Conservation (phyloP, 148 eudicot genomes). For the Rhododendron simsii region DNA sequence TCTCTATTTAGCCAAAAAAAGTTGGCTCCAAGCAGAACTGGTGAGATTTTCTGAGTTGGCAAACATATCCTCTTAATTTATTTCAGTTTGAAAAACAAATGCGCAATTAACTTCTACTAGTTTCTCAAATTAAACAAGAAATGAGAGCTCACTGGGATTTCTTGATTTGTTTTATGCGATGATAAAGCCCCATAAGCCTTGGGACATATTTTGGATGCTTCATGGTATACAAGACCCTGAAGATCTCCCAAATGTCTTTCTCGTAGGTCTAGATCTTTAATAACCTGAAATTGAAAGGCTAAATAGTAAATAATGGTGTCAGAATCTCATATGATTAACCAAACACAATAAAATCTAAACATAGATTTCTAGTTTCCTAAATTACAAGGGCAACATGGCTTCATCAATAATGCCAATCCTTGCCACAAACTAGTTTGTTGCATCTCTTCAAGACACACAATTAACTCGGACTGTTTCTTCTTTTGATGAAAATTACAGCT, state of each 20-base stretch:
- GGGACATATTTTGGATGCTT: constrained; percentile 40
- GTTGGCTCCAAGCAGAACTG: neutral
- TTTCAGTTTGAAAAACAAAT: neutral
- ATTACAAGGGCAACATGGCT: neutral
- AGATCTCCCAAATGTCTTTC: constrained; percentile 91
- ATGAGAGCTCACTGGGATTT: constrained; percentile 59
- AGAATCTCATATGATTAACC: neutral
- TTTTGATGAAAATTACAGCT: neutral
- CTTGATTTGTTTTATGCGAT: constrained; percentile 52
- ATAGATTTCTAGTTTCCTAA: neutral
- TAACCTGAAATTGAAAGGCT: constrained; percentile 43
- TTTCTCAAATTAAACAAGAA: neutral
- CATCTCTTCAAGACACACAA: neutral
- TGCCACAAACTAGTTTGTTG: neutral
- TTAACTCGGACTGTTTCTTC: neutral
- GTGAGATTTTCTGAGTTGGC: neutral
- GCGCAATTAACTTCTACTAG: neutral
- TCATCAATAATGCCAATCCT: neutral
- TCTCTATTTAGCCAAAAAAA: neutral
- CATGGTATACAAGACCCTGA: constrained; percentile 62
- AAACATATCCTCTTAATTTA: neutral
- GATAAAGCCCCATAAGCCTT: constrained; percentile 54
- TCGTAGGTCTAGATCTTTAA: constrained; percentile 54
- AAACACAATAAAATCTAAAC: neutral
- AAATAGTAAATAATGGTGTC: neutral